Base-by-base conservation (phyloP, 108 stramenopile genomes). In the Craspedostauros australis region DNA sequence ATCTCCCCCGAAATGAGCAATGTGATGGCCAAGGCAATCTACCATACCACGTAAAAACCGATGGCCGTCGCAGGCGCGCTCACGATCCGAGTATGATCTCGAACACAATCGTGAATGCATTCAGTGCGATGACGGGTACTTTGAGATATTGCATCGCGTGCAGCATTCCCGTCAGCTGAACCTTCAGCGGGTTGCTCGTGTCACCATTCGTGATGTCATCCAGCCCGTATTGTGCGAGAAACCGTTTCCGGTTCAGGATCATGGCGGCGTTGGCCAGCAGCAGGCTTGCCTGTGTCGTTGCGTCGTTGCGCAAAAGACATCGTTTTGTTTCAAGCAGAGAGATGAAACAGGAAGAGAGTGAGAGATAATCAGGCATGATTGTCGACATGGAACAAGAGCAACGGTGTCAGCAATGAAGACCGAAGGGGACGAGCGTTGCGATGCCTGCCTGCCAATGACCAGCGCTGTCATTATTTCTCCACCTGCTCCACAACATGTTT, bases 121-220 rank as follows among this genome's bases (percentile, higher is more conserved):
- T 93, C 5, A 64, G 65, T 4, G 68, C 76, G 62, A 89, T 83
- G 28, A 93, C 81, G 1, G 87, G 85, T 3, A 88, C 61, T 55
- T 87, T 93, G 39, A 93, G 61, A 57, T 89, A 93, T 53, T 82
- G 78, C 2, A 89, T 80, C 11, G 91, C 91, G 29, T 80, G 82
- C 24, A 88, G 50, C 44, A 89, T 53, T 6, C 85, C 85, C 30
- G 80, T 79, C 8, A 70, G 62, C 60, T 93, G 85, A 12, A 62
- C 61, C 48, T 77, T 79, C 36, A 93, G 27, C 15, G 87, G 87
- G 40, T 55, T 48, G 12, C 69, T 49, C 0, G 57, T 46, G 4
- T 73, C 62, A 62, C 72, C 42, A 34, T 50, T 45, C 28, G 75
- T 70, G 41, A 70, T 66, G 56, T 85, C 84, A 51, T 91, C 83